These are phyloP conservation scores for Lagerstroemia speciosa DNA, from an alignment of 345 rosid genomes.

Conservation along the genomic window DNA sequence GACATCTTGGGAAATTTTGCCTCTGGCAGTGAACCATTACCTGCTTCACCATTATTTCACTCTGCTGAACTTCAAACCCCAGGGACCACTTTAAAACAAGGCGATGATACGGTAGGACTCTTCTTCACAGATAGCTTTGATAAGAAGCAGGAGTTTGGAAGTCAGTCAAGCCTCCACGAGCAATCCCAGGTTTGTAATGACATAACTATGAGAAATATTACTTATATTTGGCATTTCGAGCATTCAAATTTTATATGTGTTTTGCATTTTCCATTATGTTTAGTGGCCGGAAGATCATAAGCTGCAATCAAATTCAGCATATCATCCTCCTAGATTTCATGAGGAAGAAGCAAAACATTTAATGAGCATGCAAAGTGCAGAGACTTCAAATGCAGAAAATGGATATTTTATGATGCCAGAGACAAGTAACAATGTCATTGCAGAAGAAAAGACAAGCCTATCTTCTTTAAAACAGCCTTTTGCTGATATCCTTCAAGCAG, in stretches of 20 bases:
- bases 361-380: conserved; percentile 15
- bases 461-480: conserved; percentile 40
- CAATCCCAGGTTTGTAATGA: conserved; percentile 43
- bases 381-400: conserved; percentile 25
- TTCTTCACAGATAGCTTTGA: conserved; percentile 27
- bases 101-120: conserved; percentile 37
- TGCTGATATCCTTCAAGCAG: conserved; percentile 31
- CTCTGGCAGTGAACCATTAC: conserved; percentile 33
- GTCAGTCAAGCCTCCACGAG: conserved; percentile 30
- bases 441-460: conserved; percentile 44
- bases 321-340: conserved; percentile 25
- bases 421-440: conserved; percentile 16
- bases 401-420: conserved; percentile 18
- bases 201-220: neutral
- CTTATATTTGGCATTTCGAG: neutral
- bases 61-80: conserved; percentile 21
- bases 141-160: conserved; percentile 39
- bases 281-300: conserved; percentile 28
- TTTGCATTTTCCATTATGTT: conserved; percentile 17
- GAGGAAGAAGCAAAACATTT: conserved; percentile 26
- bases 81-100: conserved; percentile 29
- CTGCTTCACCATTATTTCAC: conserved; percentile 23
- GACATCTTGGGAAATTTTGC: conserved; percentile 37
- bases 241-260: conserved; percentile 21
- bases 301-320: conserved; percentile 28